phyloP scores from a whole-genome alignment of 805 yeast genomes.

The Metschnikowia corniflorae region DNA sequence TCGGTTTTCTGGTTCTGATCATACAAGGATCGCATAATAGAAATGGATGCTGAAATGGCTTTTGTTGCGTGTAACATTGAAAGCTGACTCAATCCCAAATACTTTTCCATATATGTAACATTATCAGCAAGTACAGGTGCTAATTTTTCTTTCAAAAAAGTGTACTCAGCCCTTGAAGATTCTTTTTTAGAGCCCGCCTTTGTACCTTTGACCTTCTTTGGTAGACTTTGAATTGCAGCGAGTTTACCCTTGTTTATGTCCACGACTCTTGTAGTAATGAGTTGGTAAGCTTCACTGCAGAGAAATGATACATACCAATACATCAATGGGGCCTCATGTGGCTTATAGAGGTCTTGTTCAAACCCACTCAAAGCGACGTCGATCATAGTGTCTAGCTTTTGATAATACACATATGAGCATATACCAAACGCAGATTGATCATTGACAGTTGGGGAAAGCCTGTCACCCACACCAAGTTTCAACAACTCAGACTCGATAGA shows the following conservation, averaged over 20 bases:
- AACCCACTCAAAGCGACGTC: slow-evolving; percentile 72
- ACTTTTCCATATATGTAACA: slow-evolving; percentile 22
- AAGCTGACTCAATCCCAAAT: slow-evolving; percentile 18
- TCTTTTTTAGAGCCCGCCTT: slow-evolving; percentile 48
- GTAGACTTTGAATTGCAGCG: slow-evolving; percentile 4
- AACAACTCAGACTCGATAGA: slow-evolving; percentile 50
- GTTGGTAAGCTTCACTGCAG: slow-evolving; percentile 36
- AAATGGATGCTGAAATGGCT: slow-evolving; percentile 16
- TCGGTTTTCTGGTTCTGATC: not conserved
- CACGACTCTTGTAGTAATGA: slow-evolving; percentile 38
- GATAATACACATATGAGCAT: slow-evolving; percentile 63
- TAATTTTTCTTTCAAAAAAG: slow-evolving; percentile 25
- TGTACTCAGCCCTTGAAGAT: slow-evolving; percentile 30
- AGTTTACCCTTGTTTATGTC: slow-evolving; percentile 27
- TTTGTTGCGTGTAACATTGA: slow-evolving; percentile 21
- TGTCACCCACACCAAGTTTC: slow-evolving; percentile 37
- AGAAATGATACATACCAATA: slow-evolving; percentile 66
- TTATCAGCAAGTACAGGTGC: slow-evolving; percentile 34
- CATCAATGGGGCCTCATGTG: slow-evolving; percentile 63
- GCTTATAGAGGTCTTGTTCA: slow-evolving; percentile 67
- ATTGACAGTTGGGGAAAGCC: slow-evolving; percentile 13
- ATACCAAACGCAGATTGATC: slow-evolving; percentile 58
- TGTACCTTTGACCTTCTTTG: slow-evolving; percentile 26
- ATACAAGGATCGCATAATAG: slow-evolving; percentile 5
- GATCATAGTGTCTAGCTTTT: slow-evolving; percentile 67